Percentiles rank a stretch among this genome's conserved stretches.
Evolutionary conservation across 2,329 filamentous ascomycete species (phyloP).

Genomic region (Canariomyces notabilis): DNA sequence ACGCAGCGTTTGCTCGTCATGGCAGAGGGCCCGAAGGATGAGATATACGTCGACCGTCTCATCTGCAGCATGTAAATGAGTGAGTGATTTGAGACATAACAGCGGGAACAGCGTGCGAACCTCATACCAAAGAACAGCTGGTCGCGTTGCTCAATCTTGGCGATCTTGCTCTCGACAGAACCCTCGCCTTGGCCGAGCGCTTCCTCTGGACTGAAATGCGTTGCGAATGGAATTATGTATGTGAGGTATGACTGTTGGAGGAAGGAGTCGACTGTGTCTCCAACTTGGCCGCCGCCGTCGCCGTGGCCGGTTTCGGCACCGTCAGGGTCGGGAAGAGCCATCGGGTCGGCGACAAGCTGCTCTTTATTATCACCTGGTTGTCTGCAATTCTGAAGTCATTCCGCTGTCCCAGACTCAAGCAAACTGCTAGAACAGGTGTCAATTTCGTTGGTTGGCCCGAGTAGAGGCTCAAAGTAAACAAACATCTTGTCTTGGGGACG

Average conservation of each 20-base stretch:
- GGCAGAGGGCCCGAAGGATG: constrained; percentile 59
- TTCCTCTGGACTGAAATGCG: constrained; percentile 50
- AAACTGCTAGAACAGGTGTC: background rate
- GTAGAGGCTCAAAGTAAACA: no score
- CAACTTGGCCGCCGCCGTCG: constrained; percentile 25
- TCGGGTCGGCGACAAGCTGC: constrained; percentile 1
- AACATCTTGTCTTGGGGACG: no score
- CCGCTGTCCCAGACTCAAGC: background rate
- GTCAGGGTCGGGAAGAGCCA: constrained; percentile 17
- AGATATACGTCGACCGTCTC: constrained; percentile 67
- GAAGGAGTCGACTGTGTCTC: constrained; percentile 39
- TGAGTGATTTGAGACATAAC: constrained; percentile 39
- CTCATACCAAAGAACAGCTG: constrained; percentile 67
- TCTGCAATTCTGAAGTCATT: background rate
- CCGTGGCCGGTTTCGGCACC: background rate
- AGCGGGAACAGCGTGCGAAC: constrained; percentile 25
- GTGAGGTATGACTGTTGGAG: constrained; percentile 55
- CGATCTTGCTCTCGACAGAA: constrained; percentile 43
- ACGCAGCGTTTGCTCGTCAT: constrained; percentile 52
- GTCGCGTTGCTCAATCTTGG: constrained; percentile 57
- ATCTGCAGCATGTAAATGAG: constrained; percentile 57
- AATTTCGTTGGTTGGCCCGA: no score
- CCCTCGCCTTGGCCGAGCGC: constrained; percentile 41
- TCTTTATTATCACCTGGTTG: background rate
- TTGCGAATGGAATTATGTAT: constrained; percentile 56